phyloP scores from a whole-genome alignment of 78 protist species.

The Dictyostelium capitatum region DNA sequence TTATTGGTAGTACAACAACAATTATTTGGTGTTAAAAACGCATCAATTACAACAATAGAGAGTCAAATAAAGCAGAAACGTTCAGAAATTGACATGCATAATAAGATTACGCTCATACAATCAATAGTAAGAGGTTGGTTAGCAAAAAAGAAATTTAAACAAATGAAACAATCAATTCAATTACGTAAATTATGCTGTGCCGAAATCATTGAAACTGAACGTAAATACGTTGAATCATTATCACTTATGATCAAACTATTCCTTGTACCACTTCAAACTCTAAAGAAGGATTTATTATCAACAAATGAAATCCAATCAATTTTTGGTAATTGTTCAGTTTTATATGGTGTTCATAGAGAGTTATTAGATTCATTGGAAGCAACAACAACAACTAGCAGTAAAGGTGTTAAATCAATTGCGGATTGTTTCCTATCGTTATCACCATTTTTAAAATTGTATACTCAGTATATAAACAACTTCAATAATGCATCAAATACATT shows the following conservation, averaged over 20 bases:
- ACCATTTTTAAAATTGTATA: conserved; percentile 65
- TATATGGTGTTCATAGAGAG: conserved; percentile 66
- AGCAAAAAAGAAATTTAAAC: conserved; percentile 16
- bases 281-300: conserved; percentile 42
- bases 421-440: conserved; percentile 38
- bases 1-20: conserved; percentile 16
- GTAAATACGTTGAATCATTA: conserved; percentile 33
- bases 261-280: conserved; percentile 45
- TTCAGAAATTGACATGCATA: conserved; percentile 47
- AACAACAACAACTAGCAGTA: neutral
- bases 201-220: conserved; percentile 62
- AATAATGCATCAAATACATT: conserved; percentile 42
- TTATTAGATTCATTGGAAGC: conserved; percentile 27
- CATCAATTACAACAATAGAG: conserved; percentile 32
- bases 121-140: conserved; percentile 63
- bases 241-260: conserved; percentile 32
- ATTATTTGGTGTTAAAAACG: conserved; percentile 61
- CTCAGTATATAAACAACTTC: conserved; percentile 64
- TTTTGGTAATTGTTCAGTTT: conserved; percentile 41
- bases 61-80: conserved; percentile 17
- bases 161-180: neutral
- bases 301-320: conserved; percentile 7
- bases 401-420: conserved; percentile 7
- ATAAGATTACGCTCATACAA: conserved; percentile 65
- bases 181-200: conserved; percentile 12